Evolutionary conservation across 345 rosid species (phyloP).

Genomic region (Ceriops decandra): DNA sequence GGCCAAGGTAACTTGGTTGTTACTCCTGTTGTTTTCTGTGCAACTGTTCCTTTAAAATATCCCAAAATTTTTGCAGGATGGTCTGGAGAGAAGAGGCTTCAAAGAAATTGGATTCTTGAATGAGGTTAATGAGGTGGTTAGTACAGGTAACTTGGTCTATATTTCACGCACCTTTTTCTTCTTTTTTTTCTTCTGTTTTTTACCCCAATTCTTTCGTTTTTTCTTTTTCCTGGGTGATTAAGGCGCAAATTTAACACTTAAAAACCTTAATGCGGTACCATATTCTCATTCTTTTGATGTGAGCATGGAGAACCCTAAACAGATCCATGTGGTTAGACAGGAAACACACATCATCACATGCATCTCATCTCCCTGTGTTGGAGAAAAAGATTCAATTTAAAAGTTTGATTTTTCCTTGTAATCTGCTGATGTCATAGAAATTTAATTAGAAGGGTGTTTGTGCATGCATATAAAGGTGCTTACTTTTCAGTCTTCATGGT

Average conservation of each 20-base stretch:
- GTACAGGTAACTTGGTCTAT: conserved; percentile 56
- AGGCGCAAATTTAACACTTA: neutral
- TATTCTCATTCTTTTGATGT: neutral
- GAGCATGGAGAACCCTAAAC: neutral
- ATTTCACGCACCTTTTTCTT: neutral
- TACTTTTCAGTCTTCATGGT: too few species aligned
- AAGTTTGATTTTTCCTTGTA: neutral
- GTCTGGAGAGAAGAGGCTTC: conserved; percentile 88
- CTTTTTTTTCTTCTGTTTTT: neutral
- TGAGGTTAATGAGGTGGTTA: conserved; percentile 72
- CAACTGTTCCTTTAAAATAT: neutral
- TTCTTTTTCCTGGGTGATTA: neutral
- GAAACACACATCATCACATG: neutral
- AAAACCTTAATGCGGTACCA: too few species aligned
- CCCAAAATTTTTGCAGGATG: conserved; percentile 50
- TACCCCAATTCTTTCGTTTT: neutral
- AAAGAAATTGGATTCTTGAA: conserved; percentile 90
- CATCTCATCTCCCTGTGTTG: neutral
- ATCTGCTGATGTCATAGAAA: neutral
- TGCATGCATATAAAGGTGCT: neutral
- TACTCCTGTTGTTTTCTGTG: neutral
- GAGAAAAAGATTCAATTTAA: neutral
- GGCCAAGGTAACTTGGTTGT: conserved; percentile 57
- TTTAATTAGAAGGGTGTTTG: too few species aligned
- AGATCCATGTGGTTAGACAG: neutral